phyloP scores from a whole-genome alignment of 768 basidiomycete species.

The Gyrodon lividus region DNA sequence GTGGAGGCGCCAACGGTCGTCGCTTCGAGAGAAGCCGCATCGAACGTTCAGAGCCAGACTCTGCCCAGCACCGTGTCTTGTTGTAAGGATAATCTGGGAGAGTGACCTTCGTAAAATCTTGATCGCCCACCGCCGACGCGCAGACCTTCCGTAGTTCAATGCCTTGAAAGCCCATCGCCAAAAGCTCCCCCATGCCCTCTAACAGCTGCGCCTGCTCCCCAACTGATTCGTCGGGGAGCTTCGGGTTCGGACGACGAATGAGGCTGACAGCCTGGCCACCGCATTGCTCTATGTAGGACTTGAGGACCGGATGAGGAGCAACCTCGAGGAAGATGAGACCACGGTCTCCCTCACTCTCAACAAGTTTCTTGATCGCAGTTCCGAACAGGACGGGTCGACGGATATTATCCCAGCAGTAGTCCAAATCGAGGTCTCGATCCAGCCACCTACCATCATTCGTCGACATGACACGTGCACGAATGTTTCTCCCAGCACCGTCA shows the following conservation, averaged over 20 bases:
- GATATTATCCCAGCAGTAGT: constrained; percentile 28
- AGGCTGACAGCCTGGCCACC: constrained; percentile 17
- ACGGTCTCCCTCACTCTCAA: constrained; percentile 12
- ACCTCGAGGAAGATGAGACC: constrained; percentile 18
- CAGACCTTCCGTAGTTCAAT: constrained; percentile 15
- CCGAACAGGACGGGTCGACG: constrained; percentile 24
- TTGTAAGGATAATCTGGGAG: constrained; percentile 23
- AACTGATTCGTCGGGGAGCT: constrained; percentile 12
- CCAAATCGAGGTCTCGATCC: constrained; percentile 12
- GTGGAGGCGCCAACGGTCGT: constrained; percentile 33
- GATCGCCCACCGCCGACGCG: not conserved
- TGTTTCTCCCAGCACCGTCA: constrained; percentile 3
- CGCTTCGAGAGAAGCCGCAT: constrained; percentile 12
- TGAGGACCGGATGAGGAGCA: constrained; percentile 23
- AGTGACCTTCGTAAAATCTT: constrained; percentile 11
- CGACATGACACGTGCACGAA: constrained; percentile 18
- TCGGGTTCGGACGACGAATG: constrained; percentile 19
- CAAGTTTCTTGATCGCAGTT: constrained; percentile 20
- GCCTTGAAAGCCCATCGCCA: constrained; percentile 11
- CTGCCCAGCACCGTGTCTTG: constrained; percentile 15
- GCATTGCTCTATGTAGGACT: constrained; percentile 21
- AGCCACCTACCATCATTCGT: constrained; percentile 21
- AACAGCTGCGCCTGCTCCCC: constrained; percentile 17
- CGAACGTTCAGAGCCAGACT: constrained; percentile 13
- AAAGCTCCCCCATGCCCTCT: constrained; percentile 18